Evolutionary conservation across 2,329 filamentous ascomycete species (phyloP), one percentile per base, ranked within the genome.

Genomic region (Aquanectria penicillioides): DNA sequence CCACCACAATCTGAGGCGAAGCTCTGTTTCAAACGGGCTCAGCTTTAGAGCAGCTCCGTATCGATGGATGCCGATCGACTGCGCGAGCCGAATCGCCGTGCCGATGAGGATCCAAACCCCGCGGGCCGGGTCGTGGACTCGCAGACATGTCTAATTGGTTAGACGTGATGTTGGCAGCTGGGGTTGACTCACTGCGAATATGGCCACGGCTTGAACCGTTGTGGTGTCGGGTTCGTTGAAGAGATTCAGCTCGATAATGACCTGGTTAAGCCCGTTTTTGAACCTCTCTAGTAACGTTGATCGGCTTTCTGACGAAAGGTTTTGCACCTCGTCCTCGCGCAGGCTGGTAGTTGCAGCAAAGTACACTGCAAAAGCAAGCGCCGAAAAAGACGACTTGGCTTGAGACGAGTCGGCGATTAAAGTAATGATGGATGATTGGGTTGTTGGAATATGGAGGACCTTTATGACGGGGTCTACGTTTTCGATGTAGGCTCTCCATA

Each of bases 381-480:
- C 56, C 22, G 38, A 33, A 4, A 55, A 25, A 8, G 56, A 55
- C 12, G 43, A 18, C n/a, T 44, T 33, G 6, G 29, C 20, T 12
- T 48, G 41, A 13, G 43, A 28, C 13, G 56, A 22, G 6, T 48
- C 50, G 15, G 56, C 47, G n/a, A 59, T 59, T 36, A 59, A 36
- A 12, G 50, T 11, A 23, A 59, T 44, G 50, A 59, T 59, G 28
- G 50, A 41, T 11, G 56, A 59, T 12, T 59, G 56, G 6, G 43
- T 43, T 11, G 56, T 59, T 43, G 56, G 56, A 23, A 59, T 59
- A 25, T 59, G 56, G 28, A 59, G 50, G 28, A 59, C 31, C 22
- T 59, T 59, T 49, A 59, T 28, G 13, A 55, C 49, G 5, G 56
- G 56, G 22, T 59, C 56, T 22, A 59, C 50, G 17, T 53, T 59